Evolutionary conservation across 108 stramenopile species (phyloP), one percentile per base, ranked within the genome.

Genomic region (Phaeodactylum tricornutum): DNA sequence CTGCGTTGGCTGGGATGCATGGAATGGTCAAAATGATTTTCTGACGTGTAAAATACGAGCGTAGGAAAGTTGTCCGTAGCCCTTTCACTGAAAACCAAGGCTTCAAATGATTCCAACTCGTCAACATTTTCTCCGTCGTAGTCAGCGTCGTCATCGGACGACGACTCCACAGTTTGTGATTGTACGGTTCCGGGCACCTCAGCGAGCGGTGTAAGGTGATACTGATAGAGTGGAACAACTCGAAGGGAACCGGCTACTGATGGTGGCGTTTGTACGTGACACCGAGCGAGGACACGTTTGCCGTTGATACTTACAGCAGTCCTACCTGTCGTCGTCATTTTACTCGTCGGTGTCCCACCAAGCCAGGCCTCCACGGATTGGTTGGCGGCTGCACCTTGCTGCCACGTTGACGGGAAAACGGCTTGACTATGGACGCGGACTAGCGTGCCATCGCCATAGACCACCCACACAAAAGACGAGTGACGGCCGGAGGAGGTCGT

Each of bases 371-470:
- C 71, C 65, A 50, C 34, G 11, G 50, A 52, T 33, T 23, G n/a
- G 2, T 46, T 49, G 31, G 55, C 37, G 27, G 61, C 55, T 2
- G 43, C 40, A 21, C 46, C 35, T 37, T 57, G 66, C 48, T 48
- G 60, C 34, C 64, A 37, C 6, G 74, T 61, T 20, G 73, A 63
- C 6, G 71, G 52, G 61, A 89, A 89, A 20, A 84, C 51, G 22
- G 57, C 81, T 47, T 76, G 76, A 21, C 74, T 64, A 31, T 84
- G 87, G 35, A 89, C 9, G 43, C 76, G 64, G 8, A 89, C 46
- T 32, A 67, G 66, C 6, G 67, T 72, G 16, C 87, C 83, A 71
- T 85, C 74, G 6, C 68, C 72, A 63, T 75, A 89, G 7, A 66
- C 53, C 26, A 89, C 51, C 83, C 77, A 89, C 15, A 89, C 55